Percentiles rank a stretch among this genome's conserved stretches.
Evolutionary conservation across 768 basidiomycete species (phyloP).

Genomic region (Phylloporus sp.): DNA sequence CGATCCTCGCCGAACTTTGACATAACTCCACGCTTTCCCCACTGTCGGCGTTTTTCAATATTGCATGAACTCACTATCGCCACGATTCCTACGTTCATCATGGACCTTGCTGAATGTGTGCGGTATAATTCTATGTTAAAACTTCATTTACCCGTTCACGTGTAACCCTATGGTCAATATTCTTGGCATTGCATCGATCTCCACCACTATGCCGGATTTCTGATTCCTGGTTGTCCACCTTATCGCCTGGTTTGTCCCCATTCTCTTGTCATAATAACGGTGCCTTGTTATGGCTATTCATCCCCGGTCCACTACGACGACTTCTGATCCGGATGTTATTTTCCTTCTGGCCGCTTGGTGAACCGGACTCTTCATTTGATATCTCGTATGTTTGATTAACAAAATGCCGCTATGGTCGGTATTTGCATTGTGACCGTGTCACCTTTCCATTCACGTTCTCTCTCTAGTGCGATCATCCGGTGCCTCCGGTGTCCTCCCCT

Average conservation of each 20-base stretch:
- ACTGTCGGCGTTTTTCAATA: constrained; percentile 6
- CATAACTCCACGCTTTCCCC: neutral
- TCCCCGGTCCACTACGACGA: neutral
- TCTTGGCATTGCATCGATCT: neutral
- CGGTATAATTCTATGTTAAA: constrained; percentile 1
- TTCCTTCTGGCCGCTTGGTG: neutral
- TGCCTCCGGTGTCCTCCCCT: neutral
- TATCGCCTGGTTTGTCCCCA: neutral
- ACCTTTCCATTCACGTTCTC: neutral
- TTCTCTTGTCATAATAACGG: neutral
- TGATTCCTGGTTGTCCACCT: neutral
- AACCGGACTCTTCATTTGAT: constrained; percentile 1
- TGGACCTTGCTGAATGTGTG: constrained; percentile 8
- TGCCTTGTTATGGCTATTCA: neutral
- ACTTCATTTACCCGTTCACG: constrained; percentile 14
- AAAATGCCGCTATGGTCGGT: neutral
- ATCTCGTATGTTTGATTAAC: neutral
- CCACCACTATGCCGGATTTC: neutral
- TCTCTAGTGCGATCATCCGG: neutral
- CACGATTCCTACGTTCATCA: constrained; percentile 21
- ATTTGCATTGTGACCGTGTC: neutral
- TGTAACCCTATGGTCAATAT: neutral
- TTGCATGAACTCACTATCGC: constrained; percentile 12
- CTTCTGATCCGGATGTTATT: constrained; percentile 3
- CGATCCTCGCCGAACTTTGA: neutral